A percentile compares a stretch with the other conserved stretches of the same genome.
phyloP scores from a whole-genome alignment of 352 stramenopile genomes.

The Phytophthora multivora region DNA sequence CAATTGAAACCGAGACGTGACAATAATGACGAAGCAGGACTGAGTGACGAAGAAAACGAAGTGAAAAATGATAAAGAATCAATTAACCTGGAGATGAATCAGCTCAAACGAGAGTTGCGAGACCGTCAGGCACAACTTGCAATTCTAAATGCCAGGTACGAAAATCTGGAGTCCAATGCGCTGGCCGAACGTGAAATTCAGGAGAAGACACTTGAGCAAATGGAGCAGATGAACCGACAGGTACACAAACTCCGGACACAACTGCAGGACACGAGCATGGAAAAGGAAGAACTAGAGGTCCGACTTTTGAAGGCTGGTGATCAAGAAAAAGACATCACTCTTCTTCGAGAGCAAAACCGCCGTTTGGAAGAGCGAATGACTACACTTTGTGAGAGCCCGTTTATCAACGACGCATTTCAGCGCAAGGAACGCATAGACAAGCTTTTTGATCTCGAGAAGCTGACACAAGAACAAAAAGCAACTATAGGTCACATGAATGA shows the following conservation, averaged over 20 bases:
- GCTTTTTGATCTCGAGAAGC: constrained; percentile 85
- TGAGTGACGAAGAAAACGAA: constrained; percentile 23
- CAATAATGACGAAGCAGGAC: constrained; percentile 44
- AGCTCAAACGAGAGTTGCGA: constrained; percentile 76
- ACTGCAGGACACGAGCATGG: constrained; percentile 76
- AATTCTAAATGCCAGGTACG: constrained; percentile 89
- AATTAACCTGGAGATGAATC: constrained; percentile 44
- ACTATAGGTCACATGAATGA: constrained; percentile 72
- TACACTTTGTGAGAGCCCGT: constrained; percentile 91
- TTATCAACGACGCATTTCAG: constrained; percentile 93
- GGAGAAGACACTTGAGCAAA: constrained; percentile 84
- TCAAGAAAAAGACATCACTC: constrained; percentile 76
- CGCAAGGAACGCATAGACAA: constrained; percentile 87
- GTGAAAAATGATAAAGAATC: constrained; percentile 6
- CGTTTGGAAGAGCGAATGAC: constrained; percentile 92
- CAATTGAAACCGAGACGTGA: constrained; percentile 18
- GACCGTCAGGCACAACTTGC: constrained; percentile 83
- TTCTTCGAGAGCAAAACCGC: constrained; percentile 83
- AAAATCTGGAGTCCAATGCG: constrained; percentile 87
- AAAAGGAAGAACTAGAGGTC: constrained; percentile 81
- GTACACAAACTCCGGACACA: constrained; percentile 88
- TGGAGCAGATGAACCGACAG: constrained; percentile 92
- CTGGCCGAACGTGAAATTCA: constrained; percentile 89
- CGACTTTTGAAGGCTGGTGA: constrained; percentile 67
- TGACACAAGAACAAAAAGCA: constrained; percentile 75